Percentiles rank a stretch among this genome's conserved stretches.
Evolutionary conservation across 306 rosid genomes (phyloP).

Genomic region (Cucurbita maxima): DNA sequence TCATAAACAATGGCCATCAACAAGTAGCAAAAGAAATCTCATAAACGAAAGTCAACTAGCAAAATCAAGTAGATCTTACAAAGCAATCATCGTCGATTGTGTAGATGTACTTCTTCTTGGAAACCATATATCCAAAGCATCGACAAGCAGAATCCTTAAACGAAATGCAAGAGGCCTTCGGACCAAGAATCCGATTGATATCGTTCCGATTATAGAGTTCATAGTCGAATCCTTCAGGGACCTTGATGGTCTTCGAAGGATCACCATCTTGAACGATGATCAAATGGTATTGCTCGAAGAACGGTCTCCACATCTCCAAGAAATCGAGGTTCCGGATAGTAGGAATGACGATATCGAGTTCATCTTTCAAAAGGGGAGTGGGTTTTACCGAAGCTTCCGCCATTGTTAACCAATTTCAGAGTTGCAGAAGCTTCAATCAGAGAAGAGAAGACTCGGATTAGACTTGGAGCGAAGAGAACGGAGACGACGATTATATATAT

Average conservation of each 20-base stretch:
- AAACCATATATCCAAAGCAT: conserved; percentile 36
- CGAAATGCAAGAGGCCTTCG: conserved; percentile 36
- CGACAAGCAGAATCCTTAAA: conserved; percentile 41
- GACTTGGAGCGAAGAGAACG: not conserved
- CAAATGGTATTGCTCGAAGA: conserved; percentile 21
- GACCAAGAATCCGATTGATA: conserved; percentile 27
- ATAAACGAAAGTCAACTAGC: not conserved
- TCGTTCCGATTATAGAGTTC: conserved; percentile 31
- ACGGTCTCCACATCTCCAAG: conserved; percentile 32
- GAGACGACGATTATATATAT: not conserved
- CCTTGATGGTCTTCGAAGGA: conserved; percentile 16
- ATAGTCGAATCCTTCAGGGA: conserved; percentile 30
- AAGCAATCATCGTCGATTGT: conserved; percentile 38
- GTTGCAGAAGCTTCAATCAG: not conserved
- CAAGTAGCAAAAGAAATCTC: not conserved
- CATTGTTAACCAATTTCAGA: not conserved
- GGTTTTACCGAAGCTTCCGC: conserved; percentile 11
- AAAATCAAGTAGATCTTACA: conserved; percentile 13
- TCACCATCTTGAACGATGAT: conserved; percentile 29
- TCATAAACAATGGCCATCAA: not conserved
- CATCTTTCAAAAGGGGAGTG: conserved; percentile 17
- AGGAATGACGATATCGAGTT: conserved; percentile 27
- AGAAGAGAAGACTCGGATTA: not conserved
- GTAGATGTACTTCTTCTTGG: conserved; percentile 39
- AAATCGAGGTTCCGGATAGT: conserved; percentile 28